Percentiles rank a stretch among this genome's conserved stretches.
Conservation (phyloP, 441 rosid species). For the Iberis amara region DNA sequence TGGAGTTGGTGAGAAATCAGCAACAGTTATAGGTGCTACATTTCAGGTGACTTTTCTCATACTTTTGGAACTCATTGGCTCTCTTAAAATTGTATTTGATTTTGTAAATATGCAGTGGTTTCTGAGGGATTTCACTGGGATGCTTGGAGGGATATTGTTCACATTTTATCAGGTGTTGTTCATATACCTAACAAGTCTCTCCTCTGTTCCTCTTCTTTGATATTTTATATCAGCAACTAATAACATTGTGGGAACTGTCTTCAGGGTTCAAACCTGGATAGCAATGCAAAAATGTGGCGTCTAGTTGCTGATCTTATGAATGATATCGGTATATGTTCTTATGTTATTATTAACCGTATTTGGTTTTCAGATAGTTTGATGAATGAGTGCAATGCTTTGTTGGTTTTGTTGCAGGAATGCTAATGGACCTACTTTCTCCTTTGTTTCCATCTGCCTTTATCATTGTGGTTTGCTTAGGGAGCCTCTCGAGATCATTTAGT, state of each 20-base stretch:
- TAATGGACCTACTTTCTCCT: conserved; percentile 95
- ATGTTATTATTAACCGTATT: not conserved
- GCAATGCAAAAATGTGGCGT: conserved; percentile 97
- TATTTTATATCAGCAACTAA: not conserved
- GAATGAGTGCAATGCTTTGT: conserved; percentile 18
- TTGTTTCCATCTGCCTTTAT: conserved; percentile 84
- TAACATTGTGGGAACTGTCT: conserved; percentile 11
- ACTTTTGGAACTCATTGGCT: conserved; percentile 6
- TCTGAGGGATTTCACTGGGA: conserved; percentile 89
- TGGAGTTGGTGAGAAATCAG: conserved; percentile 96
- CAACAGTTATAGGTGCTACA: conserved; percentile 90
- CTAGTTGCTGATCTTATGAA: conserved; percentile 93
- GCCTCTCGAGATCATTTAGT: conserved; percentile 93
- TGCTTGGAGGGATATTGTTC: conserved; percentile 90
- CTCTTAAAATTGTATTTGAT: not conserved
- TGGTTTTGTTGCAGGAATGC: conserved; percentile 66
- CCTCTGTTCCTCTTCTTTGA: not conserved
- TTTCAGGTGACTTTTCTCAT: conserved; percentile 56
- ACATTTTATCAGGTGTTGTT: conserved; percentile 74
- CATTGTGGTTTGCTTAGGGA: conserved; percentile 84
- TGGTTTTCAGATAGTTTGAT: conserved; percentile 13
- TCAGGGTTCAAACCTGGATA: conserved; percentile 88
- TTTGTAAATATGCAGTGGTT: conserved; percentile 62
- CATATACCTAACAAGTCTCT: not conserved
- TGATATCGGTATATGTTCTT: conserved; percentile 62